Evolutionary conservation across 2,329 filamentous ascomycete species (phyloP), one percentile per base, ranked within the genome.

Genomic region (Sphaceloma murrayae): DNA sequence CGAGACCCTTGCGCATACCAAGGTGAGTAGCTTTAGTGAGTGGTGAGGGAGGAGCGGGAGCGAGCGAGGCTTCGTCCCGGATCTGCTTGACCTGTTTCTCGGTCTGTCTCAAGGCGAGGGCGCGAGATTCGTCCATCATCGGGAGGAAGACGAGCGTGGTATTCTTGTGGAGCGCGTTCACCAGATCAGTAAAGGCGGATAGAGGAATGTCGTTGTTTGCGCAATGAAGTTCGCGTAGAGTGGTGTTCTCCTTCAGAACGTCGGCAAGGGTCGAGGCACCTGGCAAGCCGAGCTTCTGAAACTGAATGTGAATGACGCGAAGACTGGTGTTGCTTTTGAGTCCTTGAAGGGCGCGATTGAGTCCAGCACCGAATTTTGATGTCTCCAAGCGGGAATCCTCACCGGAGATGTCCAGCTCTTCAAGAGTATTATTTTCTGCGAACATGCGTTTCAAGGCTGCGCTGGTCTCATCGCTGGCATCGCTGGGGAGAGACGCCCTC

Each of bases 361-460:
- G 69, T 2, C 80, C 79, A 45, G 78, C 75, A 11, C 80, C 80
- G 49, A 84, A 76, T 38, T 78, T 73, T 2, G 78, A 78, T 3
- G 77, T 77, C 54, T 84, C 80, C n/a, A 85, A 60, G 52, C 81
- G 74, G 4, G 80, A 80, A 51, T 80, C 77, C 53, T 84, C 80
- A 6, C 80, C 80, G 18, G 79, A 82, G 33, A 85, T 78, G 56
- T 84, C 77, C 9, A 85, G 62, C 56, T 78, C 77, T 52, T 78
- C 69, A 2, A 85, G 63, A 1, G 75, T 77, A n/a, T 68, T 67
- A 49, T 85, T 85, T 43, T 80, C 72, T 24, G 77, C 74, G 52
- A 85, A 80, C 62, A 85, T 72, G 39, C 68, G 59, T 49, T 77
- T 73, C 45, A 85, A 59, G 10, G 75, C 72, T 48, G 73, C 71